Evolutionary conservation across 2,329 filamentous ascomycete species (phyloP).

Genomic region (Talaromyces verruculosus): DNA sequence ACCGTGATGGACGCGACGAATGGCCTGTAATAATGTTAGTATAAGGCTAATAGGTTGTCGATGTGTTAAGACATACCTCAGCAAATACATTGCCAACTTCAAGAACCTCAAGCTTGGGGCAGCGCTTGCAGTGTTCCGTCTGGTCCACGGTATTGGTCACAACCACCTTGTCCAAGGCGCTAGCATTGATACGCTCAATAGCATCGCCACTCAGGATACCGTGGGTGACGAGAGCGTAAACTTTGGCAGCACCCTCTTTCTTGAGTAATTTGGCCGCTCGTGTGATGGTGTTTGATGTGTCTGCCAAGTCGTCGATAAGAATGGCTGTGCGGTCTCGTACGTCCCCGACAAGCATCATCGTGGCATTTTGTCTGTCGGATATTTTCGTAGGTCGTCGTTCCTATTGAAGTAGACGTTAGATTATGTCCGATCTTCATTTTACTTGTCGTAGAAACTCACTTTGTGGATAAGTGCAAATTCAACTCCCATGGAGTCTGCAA

Average conservation of each 20-base stretch:
- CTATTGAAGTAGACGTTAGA: slow-evolving; percentile 44
- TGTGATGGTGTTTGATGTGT: slow-evolving; percentile 96
- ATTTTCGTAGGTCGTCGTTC: slow-evolving; percentile 87
- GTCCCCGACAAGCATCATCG: slow-evolving; percentile 93
- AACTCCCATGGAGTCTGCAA: slow-evolving; percentile 89
- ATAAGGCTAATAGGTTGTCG: slow-evolving; percentile 8
- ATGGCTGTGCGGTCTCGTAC: slow-evolving; percentile 80
- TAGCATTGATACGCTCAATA: slow-evolving; percentile 90
- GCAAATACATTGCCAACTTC: slow-evolving; percentile 88
- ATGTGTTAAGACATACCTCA: slow-evolving; percentile 59
- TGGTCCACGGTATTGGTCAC: slow-evolving; percentile 96
- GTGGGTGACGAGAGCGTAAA: slow-evolving; percentile 91
- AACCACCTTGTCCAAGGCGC: slow-evolving; percentile 85
- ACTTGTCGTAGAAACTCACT: slow-evolving; percentile 52
- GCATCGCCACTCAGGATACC: slow-evolving; percentile 94
- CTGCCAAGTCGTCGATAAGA: slow-evolving; percentile 88
- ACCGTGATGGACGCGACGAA: slow-evolving; percentile 92
- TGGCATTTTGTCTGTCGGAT: slow-evolving; percentile 74
- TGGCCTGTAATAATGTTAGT: slow-evolving; percentile 57
- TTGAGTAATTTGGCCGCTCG: slow-evolving; percentile 95
- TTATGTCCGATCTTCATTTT: background rate
- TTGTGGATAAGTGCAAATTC: slow-evolving; percentile 98
- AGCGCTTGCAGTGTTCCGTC: slow-evolving; percentile 71
- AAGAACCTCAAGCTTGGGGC: slow-evolving; percentile 86
- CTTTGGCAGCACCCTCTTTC: slow-evolving; percentile 82